phyloP scores from a whole-genome alignment of 129 eudicot species.

The Tagetes erecta region DNA sequence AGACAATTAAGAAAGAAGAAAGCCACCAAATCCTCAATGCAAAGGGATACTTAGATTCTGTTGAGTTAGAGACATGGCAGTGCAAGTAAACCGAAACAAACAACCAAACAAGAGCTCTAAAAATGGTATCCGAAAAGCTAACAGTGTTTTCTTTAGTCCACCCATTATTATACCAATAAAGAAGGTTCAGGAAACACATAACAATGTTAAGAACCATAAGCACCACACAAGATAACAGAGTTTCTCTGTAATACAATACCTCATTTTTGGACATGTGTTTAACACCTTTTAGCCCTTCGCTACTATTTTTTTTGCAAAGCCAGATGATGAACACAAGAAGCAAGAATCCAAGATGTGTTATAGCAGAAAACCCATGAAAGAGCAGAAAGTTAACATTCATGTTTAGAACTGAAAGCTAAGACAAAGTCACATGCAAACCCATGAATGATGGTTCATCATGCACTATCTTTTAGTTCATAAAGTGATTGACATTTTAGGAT shows the following conservation, averaged over 20 bases:
- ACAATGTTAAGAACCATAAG: slow-evolving; percentile 51
- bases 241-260: slow-evolving; percentile 36
- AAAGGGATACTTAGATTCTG: slow-evolving; percentile 44
- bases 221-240: slow-evolving; percentile 43
- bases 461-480: slow-evolving; percentile 1
- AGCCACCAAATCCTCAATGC: slow-evolving; percentile 66
- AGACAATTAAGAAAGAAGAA: slow-evolving; percentile 45
- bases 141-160: slow-evolving; percentile 53
- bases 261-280: slow-evolving; percentile 26
- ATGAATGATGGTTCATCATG: slow-evolving; percentile 21
- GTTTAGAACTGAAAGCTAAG: neutral
- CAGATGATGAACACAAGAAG: slow-evolving; percentile 36
- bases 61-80: slow-evolving; percentile 31
- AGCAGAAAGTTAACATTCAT: slow-evolving; percentile 29
- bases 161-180: slow-evolving; percentile 57
- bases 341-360: slow-evolving; percentile 44
- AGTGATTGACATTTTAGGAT: neutral
- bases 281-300: slow-evolving; percentile 15
- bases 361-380: slow-evolving; percentile 39
- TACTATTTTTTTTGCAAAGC: slow-evolving; percentile 31
- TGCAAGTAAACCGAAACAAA: slow-evolving; percentile 48
- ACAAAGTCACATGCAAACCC: neutral
- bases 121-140: slow-evolving; percentile 35
- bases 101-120: slow-evolving; percentile 54
- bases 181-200: slow-evolving; percentile 45